Base-by-base conservation (phyloP, 1,139 yeast species). In the Debaryomyces subglobosus region DNA sequence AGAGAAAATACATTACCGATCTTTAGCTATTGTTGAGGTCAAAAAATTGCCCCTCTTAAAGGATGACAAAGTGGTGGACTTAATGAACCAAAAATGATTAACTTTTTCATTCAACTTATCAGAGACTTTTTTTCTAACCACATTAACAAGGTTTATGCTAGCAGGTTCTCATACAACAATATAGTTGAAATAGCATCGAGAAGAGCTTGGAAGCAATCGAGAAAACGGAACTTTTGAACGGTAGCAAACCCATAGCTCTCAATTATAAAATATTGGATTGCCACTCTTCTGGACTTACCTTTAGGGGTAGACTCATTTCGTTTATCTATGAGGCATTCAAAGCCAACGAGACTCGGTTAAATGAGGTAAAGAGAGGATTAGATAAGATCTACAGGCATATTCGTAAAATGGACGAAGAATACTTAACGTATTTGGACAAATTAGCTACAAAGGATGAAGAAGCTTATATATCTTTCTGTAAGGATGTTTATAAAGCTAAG, bases 221-320 rank as follows among this genome's bases (percentile, higher is more conserved):
- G n/a, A 39, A n/a, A 3, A 13, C n/a, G 5, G 9, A 12, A 10
- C 23, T 9, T 16, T 32, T 21, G 9, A 21, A 38, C 27, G 39
- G 15, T 5, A 38, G 30, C 12, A n/a, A n/a, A n/a, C 12, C 39
- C 23, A 20, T 44, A 16, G 43, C 46, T 3, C 12, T 44, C 7
- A 44, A 27, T 9, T 44, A 44, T 21, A 44, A 38, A 30, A 9
- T 44, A 3, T 38, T 38, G n/a, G n/a, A n/a, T n/a, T n/a, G n/a
- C n/a, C n/a, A n/a, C n/a, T n/a, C n/a, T n/a, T n/a, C n/a, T n/a
- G n/a, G n/a, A n/a, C n/a, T n/a, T n/a, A n/a, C n/a, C n/a, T n/a
- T n/a, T n/a, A n/a, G n/a, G n/a, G n/a, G n/a, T n/a, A n/a, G n/a
- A n/a, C n/a, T n/a, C n/a, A n/a, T n/a, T n/a, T n/a, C n/a, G n/a